Conservation (phyloP, 2,329 filamentous ascomycete species). For the Stagonosporopsis vannaccii region DNA sequence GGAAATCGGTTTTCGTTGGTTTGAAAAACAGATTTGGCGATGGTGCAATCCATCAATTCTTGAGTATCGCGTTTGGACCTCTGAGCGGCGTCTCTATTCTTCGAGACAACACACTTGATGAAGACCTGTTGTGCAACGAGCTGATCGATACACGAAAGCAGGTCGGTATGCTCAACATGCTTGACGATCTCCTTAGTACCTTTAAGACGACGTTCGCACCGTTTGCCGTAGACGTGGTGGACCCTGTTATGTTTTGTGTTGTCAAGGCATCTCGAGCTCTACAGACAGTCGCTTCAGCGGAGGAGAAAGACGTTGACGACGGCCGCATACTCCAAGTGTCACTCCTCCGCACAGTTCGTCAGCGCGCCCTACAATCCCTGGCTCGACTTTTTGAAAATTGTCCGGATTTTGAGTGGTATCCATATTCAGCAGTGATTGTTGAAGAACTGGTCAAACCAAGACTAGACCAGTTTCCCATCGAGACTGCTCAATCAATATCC, state of each 20-base stretch:
- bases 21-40: constrained; percentile 75
- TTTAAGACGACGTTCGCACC: constrained; percentile 76
- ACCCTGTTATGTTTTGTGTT: constrained; percentile 82
- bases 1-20: constrained; percentile 76
- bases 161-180: constrained; percentile 90
- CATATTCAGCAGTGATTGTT: constrained; percentile 75
- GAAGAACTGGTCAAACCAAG: constrained; percentile 78
- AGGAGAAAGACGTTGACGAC: constrained; percentile 39
- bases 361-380: constrained; percentile 81
- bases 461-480: constrained; percentile 77
- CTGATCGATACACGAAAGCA: constrained; percentile 77
- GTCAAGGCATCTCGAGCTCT: constrained; percentile 66
- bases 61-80: constrained; percentile 80
- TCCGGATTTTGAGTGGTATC: constrained; percentile 72
- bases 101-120: constrained; percentile 58
- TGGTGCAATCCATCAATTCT: constrained; percentile 78
- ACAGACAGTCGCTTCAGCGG: constrained; percentile 38
- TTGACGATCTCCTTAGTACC: constrained; percentile 84
- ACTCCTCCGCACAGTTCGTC: constrained; percentile 70
- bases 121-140: constrained; percentile 55
- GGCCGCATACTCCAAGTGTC: constrained; percentile 54
- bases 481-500: constrained; percentile 90
- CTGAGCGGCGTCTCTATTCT: constrained; percentile 69
- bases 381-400: constrained; percentile 79
- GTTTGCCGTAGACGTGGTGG: constrained; percentile 73